Evolutionary conservation across 176 grass and related monocot genomes (phyloP).

Genomic region (Lolium rigidum): DNA sequence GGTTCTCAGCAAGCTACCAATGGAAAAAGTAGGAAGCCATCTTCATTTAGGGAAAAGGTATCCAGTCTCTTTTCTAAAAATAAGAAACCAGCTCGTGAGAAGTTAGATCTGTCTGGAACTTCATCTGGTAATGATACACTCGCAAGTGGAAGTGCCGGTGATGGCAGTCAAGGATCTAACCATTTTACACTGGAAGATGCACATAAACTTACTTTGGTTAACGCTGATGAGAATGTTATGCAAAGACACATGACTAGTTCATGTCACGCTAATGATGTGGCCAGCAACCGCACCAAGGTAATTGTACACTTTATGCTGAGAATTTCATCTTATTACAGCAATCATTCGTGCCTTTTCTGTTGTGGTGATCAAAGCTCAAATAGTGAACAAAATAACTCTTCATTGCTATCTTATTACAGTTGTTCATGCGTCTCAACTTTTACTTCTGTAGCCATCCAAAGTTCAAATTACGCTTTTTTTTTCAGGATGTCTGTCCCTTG

Average conservation of each 20-base stretch:
- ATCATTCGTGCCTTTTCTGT: neutral
- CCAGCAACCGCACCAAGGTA: constrained; percentile 65
- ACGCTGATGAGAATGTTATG: constrained; percentile 31
- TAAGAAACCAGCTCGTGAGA: constrained; percentile 56
- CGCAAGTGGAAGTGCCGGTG: constrained; percentile 22
- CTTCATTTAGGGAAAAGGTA: constrained; percentile 79
- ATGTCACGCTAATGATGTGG: constrained; percentile 35
- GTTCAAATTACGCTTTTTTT: constrained; percentile 44
- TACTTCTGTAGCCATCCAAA: neutral
- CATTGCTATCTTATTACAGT: neutral
- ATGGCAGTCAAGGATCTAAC: constrained; percentile 31
- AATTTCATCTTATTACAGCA: neutral
- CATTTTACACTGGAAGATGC: constrained; percentile 31
- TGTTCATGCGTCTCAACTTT: neutral
- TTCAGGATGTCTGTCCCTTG: constrained; percentile 56
- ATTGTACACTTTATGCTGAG: neutral
- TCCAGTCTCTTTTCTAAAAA: constrained; percentile 83
- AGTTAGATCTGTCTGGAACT: constrained; percentile 38
- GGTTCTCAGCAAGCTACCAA: constrained; percentile 51
- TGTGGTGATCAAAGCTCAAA: neutral
- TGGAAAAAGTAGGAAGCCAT: constrained; percentile 59
- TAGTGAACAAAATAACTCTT: neutral
- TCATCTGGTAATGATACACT: constrained; percentile 26
- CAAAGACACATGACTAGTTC: constrained; percentile 41
- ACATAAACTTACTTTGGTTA: constrained; percentile 14